Evolutionary conservation across 2,329 filamentous ascomycete species (phyloP).

Genomic region (Ophiognomonia clavigignenti-juglandacearum): DNA sequence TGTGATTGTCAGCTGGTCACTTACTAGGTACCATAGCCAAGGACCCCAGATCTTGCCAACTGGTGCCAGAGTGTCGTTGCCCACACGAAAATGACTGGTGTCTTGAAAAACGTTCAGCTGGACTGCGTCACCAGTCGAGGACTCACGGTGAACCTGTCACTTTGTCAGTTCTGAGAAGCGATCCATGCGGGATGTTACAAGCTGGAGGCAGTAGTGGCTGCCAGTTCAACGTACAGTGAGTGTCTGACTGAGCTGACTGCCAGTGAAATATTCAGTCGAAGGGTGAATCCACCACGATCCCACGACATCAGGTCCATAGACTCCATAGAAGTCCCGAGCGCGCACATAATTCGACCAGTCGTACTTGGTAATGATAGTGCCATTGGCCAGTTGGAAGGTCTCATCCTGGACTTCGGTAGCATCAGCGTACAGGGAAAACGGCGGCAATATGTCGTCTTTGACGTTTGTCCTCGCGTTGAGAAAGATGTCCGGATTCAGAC

Average conservation of each 20-base stretch:
- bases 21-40: conserved; percentile 36
- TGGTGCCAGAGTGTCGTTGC: conserved; percentile 29
- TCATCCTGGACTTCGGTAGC: conserved; percentile 49
- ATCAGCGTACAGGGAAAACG: conserved; percentile 34
- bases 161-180: not conserved
- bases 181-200: too few species aligned
- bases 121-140: conserved; percentile 42
- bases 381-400: conserved; percentile 44
- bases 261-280: conserved; percentile 48
- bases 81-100: conserved; percentile 37
- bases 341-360: conserved; percentile 29
- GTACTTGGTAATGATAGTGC: conserved; percentile 49
- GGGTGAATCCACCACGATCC: conserved; percentile 48
- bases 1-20: conserved; percentile 18
- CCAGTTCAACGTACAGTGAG: conserved; percentile 28
- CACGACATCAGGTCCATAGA: conserved; percentile 39
- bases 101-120: conserved; percentile 52
- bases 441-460: conserved; percentile 39
- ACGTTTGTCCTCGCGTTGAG: conserved; percentile 38
- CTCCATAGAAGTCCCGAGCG: conserved; percentile 41
- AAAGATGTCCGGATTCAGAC: conserved; percentile 44
- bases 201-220: not conserved
- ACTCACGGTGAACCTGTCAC: conserved; percentile 41
- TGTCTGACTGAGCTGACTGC: conserved; percentile 48
- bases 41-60: conserved; percentile 39